Conservation (phyloP, 2,329 filamentous ascomycete genomes). For the Epichloe elymi region DNA sequence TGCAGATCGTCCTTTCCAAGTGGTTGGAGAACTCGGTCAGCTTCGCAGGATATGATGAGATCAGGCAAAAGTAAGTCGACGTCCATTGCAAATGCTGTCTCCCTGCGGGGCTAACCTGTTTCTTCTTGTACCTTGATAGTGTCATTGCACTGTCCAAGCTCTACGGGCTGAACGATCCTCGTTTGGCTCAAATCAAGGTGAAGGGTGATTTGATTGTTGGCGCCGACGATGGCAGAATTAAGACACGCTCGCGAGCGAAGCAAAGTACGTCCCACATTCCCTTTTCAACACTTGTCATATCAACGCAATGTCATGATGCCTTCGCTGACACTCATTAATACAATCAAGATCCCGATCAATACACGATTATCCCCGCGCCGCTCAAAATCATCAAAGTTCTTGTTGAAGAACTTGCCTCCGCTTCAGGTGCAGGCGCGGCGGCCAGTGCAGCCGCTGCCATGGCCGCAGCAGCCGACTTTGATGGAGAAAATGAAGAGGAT, state of each 20-base stretch:
- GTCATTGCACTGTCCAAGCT: slow-evolving; percentile 88
- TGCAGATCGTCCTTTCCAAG: slow-evolving; percentile 80
- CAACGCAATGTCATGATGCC: neutral
- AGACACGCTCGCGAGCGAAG: slow-evolving; percentile 84
- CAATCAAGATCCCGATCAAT: slow-evolving; percentile 65
- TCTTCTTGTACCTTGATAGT: slow-evolving; percentile 32
- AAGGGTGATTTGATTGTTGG: slow-evolving; percentile 84
- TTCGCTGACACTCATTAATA: neutral
- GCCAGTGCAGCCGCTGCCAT: slow-evolving; percentile 50
- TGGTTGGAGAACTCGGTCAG: slow-evolving; percentile 96
- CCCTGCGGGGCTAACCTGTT: neutral
- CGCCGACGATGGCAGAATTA: slow-evolving; percentile 63
- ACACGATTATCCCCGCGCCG: slow-evolving; percentile 72
- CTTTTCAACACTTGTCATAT: neutral
- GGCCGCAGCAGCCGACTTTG: slow-evolving; percentile 41
- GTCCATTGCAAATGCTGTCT: neutral
- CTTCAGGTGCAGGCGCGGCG: slow-evolving; percentile 51
- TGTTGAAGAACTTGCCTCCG: slow-evolving; percentile 78
- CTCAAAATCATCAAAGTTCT: slow-evolving; percentile 96
- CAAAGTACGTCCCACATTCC: slow-evolving; percentile 43
- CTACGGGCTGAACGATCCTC: slow-evolving; percentile 72
- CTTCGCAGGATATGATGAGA: slow-evolving; percentile 97
- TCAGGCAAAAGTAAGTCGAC: slow-evolving; percentile 74
- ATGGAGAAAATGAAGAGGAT: slow-evolving; percentile 59
- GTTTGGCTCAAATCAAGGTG: slow-evolving; percentile 66